Conservation (phyloP, 2,329 filamentous ascomycete genomes). For the Fusarium torreyae region DNA sequence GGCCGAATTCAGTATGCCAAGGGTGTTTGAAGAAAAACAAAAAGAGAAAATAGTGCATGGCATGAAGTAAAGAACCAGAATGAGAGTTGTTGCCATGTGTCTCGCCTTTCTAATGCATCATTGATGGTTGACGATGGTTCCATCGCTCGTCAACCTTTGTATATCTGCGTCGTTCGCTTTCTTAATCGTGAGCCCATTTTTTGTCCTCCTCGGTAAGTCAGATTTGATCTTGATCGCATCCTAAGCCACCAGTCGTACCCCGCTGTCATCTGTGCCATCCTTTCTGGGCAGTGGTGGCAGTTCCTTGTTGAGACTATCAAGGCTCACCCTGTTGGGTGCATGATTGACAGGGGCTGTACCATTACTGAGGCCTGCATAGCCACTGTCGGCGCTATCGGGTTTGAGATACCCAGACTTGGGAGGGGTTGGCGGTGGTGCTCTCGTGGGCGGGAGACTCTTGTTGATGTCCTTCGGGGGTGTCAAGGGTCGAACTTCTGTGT, state of each 20-base stretch:
- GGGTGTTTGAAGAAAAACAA: conserved; percentile 31
- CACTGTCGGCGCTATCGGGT: conserved; percentile 64
- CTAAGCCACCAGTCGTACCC: conserved; percentile 54
- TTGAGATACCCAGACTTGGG: conserved; percentile 55
- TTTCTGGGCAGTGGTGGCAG: conserved; percentile 69
- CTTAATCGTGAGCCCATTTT: conserved; percentile 46
- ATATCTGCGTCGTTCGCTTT: conserved; percentile 44
- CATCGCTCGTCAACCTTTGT: conserved; percentile 48
- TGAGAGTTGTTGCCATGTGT: conserved; percentile 43
- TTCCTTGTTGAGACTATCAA: conserved; percentile 72
- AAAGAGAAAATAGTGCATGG: conserved; percentile 44
- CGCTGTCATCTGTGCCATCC: conserved; percentile 49
- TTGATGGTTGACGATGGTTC: conserved; percentile 46
- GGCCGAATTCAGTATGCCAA: conserved; percentile 40
- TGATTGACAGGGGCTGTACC: conserved; percentile 51
- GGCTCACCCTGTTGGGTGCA: conserved; percentile 60
- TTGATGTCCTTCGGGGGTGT: conserved; percentile 60
- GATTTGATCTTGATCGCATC: conserved; percentile 41
- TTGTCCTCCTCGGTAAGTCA: conserved; percentile 42
- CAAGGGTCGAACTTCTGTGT: conserved; percentile 57
- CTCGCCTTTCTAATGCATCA: conserved; percentile 52
- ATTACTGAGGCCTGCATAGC: conserved; percentile 59
- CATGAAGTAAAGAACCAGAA: conserved; percentile 41
- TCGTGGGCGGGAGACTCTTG: conserved; percentile 61
- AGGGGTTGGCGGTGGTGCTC: conserved; percentile 56